Base-by-base conservation (phyloP, 768 basidiomycete genomes). In the Collybia nuda region DNA sequence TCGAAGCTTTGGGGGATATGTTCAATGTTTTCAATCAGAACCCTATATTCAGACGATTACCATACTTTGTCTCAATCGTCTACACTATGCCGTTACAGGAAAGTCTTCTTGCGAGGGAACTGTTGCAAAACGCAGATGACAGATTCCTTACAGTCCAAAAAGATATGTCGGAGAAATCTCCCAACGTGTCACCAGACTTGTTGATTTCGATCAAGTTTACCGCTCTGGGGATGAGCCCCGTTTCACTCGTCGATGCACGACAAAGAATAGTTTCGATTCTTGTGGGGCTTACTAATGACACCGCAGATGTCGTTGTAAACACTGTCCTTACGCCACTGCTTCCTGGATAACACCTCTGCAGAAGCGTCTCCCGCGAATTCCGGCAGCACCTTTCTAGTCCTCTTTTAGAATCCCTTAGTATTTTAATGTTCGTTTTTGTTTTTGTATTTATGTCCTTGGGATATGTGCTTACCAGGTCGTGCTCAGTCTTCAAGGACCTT, bases 181-280 rank as follows among this genome's bases (percentile, higher is more conserved):
- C 44, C 17, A 19, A 38, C n/a, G 29, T 21, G 6, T 18, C 32
- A 32, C 61, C 61, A 17, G 59, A 58, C 42, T 45, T 62, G 24
- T 43, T 60, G 5, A 39, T 62, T 28, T 56, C 51, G 15, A 51
- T 63, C 9, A 46, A 61, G 17, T 58, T 56, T 44, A 56, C 56
- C 7, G 14, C 9, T 15, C 38, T 59, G 11, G 47, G 50, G 11
- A 29, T 51, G 9, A 39, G 14, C n/a, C 4, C 42, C 1, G 28
- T 35, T 11, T 21, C 22, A 24, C 49, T 54, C 14, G 29, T 17
- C 15, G 35, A 51, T 40, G 26, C 49, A 5, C 22, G 47, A 18
- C 37, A 36, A 28, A 53, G 50, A 26, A 52, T 54, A 18, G 45
- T 56, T 2, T 50, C 50, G 24, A 28, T 58, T 26, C 22, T 50